Evolutionary conservation across 2,329 filamentous ascomycete species (phyloP).

Genomic region (Apiospora arundinis): DNA sequence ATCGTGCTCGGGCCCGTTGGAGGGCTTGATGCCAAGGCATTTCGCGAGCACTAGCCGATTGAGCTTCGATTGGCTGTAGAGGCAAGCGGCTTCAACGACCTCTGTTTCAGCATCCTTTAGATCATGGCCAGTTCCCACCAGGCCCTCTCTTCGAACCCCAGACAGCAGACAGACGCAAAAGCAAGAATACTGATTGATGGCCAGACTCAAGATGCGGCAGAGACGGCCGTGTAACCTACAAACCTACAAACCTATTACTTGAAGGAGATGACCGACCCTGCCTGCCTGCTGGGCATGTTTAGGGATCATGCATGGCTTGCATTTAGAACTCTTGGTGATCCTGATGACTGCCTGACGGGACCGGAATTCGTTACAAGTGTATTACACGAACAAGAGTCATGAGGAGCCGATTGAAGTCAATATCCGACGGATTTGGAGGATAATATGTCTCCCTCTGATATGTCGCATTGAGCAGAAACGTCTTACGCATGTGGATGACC

Average conservation of each 20-base stretch:
- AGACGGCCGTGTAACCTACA: neutral
- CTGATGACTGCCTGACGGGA: neutral
- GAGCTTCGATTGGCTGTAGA: constrained; percentile 37
- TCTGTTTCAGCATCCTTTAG: constrained; percentile 36
- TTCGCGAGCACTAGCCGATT: constrained; percentile 30
- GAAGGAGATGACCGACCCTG: no score
- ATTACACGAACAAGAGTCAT: neutral
- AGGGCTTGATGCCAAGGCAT: constrained; percentile 29
- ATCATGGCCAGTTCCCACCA: constrained; percentile 18
- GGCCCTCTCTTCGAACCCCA: neutral
- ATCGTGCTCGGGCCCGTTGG: constrained; percentile 18
- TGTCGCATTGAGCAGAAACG: neutral
- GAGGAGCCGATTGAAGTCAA: neutral
- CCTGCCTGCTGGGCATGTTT: neutral
- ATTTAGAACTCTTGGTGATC: neutral
- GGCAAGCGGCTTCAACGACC: constrained; percentile 26
- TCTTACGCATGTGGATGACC: neutral
- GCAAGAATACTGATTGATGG: neutral
- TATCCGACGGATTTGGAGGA: neutral
- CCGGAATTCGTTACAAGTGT: neutral
- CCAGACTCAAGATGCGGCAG: neutral
- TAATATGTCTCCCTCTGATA: neutral
- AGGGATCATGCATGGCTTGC: neutral
- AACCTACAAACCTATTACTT: neutral
- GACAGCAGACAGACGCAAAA: neutral